phyloP scores from a whole-genome alignment of 495 filamentous ascomycete genomes.

The Aspergillus incahuasiensis region DNA sequence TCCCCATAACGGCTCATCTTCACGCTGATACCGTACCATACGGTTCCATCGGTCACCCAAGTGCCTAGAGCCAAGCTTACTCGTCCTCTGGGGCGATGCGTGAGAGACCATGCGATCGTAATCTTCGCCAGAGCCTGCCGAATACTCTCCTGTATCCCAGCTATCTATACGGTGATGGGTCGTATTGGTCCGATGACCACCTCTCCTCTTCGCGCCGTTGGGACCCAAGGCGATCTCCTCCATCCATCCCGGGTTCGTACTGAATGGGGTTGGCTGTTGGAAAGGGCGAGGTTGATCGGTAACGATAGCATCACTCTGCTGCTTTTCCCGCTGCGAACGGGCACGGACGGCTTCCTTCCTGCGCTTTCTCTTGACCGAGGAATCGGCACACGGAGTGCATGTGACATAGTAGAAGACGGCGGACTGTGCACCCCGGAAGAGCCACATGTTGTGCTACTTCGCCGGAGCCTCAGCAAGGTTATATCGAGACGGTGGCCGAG shows the following conservation, averaged over 20 bases:
- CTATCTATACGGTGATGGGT: constrained; percentile 41
- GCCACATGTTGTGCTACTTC: constrained; percentile 40
- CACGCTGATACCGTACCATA: constrained; percentile 66
- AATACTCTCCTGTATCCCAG: constrained; percentile 40
- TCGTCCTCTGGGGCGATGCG: constrained; percentile 25
- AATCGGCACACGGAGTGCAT: constrained; percentile 72
- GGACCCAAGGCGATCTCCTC: constrained; percentile 82
- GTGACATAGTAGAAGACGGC: constrained; percentile 82
- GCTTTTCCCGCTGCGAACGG: constrained; percentile 54
- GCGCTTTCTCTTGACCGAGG: constrained; percentile 57
- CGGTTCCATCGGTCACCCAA: constrained; percentile 62
- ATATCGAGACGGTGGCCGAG: not conserved
- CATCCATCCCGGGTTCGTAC: constrained; percentile 79
- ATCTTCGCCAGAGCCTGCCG: constrained; percentile 22
- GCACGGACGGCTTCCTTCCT: constrained; percentile 60
- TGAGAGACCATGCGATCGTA: constrained; percentile 15
- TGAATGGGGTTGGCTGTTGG: constrained; percentile 73
- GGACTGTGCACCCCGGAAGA: constrained; percentile 62
- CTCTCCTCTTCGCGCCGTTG: constrained; percentile 57
- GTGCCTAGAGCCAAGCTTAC: constrained; percentile 29
- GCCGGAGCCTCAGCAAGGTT: not conserved
- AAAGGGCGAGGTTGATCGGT: constrained; percentile 68
- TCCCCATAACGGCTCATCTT: constrained; percentile 83
- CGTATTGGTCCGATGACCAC: constrained; percentile 31
- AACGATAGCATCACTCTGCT: constrained; percentile 42